Conservation (phyloP, 345 rosid species). For the Brassica cretica region DNA sequence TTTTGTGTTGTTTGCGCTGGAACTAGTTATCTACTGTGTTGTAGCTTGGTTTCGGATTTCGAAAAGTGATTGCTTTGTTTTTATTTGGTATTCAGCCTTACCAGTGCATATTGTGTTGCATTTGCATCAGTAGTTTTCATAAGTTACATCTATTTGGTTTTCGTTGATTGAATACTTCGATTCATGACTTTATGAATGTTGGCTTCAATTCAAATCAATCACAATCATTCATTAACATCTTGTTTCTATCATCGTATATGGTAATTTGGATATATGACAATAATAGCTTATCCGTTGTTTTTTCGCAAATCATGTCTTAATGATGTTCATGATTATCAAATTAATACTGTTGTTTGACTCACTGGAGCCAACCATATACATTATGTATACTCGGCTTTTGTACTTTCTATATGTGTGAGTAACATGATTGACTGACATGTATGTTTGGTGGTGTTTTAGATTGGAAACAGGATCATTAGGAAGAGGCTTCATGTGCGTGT, state of each 20-base stretch:
- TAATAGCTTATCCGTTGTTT: too few species aligned
- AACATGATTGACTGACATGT: not conserved
- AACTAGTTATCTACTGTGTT: not conserved
- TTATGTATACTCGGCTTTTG: too few species aligned
- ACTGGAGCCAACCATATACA: too few species aligned
- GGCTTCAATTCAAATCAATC: not conserved
- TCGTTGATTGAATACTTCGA: not conserved
- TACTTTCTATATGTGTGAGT: not conserved
- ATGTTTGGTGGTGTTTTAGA: not conserved
- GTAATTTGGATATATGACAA: too few species aligned
- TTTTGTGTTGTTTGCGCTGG: not conserved
- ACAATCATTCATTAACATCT: too few species aligned
- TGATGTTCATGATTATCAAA: too few species aligned
- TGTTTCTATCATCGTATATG: too few species aligned
- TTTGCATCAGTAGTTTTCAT: not conserved
- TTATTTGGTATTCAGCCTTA: too few species aligned
- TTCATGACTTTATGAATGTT: not conserved
- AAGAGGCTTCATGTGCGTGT: slow-evolving; percentile 4
- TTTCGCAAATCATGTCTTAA: not conserved
- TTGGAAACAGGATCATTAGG: not conserved
- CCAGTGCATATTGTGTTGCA: not conserved
- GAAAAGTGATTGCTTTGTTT: not conserved
- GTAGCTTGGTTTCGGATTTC: not conserved
- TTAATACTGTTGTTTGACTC: too few species aligned
- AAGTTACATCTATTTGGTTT: not conserved